Evolutionary conservation across 176 grass and related monocot species (phyloP).

Genomic region (Rhynchospora pubera): DNA sequence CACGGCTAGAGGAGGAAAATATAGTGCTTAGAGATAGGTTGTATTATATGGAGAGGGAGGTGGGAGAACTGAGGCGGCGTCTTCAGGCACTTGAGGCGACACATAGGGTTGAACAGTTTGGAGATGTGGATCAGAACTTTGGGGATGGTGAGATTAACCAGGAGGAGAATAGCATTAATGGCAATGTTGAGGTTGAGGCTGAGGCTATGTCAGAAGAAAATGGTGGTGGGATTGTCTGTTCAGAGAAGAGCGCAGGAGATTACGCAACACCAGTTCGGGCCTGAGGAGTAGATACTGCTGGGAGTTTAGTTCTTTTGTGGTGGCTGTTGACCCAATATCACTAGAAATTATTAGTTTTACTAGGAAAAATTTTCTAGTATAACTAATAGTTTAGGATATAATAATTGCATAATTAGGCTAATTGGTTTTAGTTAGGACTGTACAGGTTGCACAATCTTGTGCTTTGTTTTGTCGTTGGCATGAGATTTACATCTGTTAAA

Average conservation of each 20-base stretch:
- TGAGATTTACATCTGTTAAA: neutral
- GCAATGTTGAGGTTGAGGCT: slow-evolving; percentile 13
- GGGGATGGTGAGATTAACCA: slow-evolving; percentile 16
- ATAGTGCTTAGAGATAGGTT: slow-evolving; percentile 60
- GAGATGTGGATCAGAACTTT: slow-evolving; percentile 20
- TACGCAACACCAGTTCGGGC: slow-evolving; percentile 14
- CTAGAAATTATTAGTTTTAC: slow-evolving; percentile 13
- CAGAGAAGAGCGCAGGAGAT: slow-evolving; percentile 19
- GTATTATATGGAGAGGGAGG: slow-evolving; percentile 77
- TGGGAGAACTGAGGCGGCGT: slow-evolving; percentile 55
- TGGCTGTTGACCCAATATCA: neutral
- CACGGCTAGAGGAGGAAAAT: slow-evolving; percentile 78
- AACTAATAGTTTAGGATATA: slow-evolving; percentile 8
- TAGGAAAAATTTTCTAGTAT: neutral
- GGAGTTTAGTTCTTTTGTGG: slow-evolving; percentile 18
- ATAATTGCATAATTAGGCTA: neutral
- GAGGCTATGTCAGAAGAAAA: slow-evolving; percentile 24
- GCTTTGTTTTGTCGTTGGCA: neutral
- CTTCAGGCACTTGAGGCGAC: slow-evolving; percentile 42
- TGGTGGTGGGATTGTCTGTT: slow-evolving; percentile 18
- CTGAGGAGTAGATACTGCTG: neutral
- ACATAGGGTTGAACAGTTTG: slow-evolving; percentile 37
- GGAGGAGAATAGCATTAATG: slow-evolving; percentile 26
- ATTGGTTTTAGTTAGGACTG: slow-evolving; percentile 20
- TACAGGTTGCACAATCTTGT: slow-evolving; percentile 6